These are phyloP conservation scores for Neurospora sp. DNA, from an alignment of 495 filamentous ascomycete species.

Conservation along the genomic window DNA sequence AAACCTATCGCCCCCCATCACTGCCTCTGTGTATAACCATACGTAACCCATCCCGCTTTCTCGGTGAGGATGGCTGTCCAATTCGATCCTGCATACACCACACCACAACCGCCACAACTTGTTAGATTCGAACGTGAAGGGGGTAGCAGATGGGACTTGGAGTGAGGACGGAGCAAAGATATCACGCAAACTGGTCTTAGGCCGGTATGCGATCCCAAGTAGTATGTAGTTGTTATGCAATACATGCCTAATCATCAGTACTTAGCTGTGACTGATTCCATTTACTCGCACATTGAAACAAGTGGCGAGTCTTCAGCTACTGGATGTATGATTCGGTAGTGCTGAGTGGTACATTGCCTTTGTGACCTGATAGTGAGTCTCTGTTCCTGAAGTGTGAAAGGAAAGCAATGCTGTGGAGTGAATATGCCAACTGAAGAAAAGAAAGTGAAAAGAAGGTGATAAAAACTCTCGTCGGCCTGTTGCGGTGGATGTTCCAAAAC, in stretches of 20 bases:
- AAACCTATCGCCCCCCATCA: neutral
- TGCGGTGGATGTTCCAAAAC: too few relatives aligned
- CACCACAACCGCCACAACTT: neutral
- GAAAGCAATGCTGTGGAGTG: neutral
- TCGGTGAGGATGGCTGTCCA: neutral
- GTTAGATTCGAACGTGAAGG: neutral
- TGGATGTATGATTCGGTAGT: neutral
- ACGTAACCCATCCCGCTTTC: neutral
- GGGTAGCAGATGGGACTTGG: neutral
- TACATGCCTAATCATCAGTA: neutral
- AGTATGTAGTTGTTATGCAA: neutral
- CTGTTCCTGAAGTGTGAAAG: neutral
- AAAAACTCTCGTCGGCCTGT: too few relatives aligned
- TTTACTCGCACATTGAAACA: neutral
- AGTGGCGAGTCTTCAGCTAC: neutral
- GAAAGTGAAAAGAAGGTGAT: neutral
- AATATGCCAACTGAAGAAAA: too few relatives aligned
- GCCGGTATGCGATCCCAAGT: neutral
- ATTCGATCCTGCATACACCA: neutral
- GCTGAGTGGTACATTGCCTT: neutral
- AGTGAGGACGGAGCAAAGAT: neutral
- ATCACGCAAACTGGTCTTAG: neutral
- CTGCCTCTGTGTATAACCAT: neutral
- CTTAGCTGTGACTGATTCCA: neutral
- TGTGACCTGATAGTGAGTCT: neutral